These are phyloP conservation scores for Alternaria arborescens DNA, from an alignment of 2,329 filamentous ascomycete genomes.

Conservation along the genomic window DNA sequence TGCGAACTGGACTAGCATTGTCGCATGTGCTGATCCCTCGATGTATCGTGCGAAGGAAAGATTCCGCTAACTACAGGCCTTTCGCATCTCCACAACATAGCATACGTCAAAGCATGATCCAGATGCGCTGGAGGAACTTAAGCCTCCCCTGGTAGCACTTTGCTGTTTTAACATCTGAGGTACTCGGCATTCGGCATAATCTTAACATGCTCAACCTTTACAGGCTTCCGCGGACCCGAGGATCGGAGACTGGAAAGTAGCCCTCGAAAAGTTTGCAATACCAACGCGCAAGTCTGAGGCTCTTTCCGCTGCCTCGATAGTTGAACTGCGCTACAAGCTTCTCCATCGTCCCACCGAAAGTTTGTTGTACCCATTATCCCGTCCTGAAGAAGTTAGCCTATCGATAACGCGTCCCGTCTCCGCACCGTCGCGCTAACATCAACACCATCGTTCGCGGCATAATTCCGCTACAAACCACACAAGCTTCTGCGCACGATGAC, in stretches of 20 bases:
- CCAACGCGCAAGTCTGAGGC: neutral
- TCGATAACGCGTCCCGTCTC: constrained; percentile 1
- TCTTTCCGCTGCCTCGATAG: neutral
- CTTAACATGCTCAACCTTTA: neutral
- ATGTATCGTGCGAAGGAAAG: neutral
- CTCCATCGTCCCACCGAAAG: neutral
- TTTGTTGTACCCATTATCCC: neutral
- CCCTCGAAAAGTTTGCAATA: neutral
- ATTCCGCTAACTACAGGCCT: neutral
- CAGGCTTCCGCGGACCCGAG: neutral
- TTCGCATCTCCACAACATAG: neutral
- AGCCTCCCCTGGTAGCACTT: neutral
- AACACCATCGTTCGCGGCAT: constrained; percentile 15
- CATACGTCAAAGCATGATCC: neutral
- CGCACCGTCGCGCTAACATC: constrained; percentile 24
- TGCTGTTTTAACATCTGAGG: neutral
- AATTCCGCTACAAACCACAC: constrained; percentile 25
- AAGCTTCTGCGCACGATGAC: neutral
- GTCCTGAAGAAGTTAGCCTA: neutral
- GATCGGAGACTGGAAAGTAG: neutral
- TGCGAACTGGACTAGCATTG: neutral
- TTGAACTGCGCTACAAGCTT: neutral
- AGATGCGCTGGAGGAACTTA: neutral
- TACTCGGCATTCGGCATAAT: neutral
- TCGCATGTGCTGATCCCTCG: neutral